A percentile compares a stretch with the other conserved stretches of the same genome.
These are phyloP conservation scores for Peronosclerospora sorghi DNA, from an alignment of 352 stramenopile genomes.

Conservation along the genomic window DNA sequence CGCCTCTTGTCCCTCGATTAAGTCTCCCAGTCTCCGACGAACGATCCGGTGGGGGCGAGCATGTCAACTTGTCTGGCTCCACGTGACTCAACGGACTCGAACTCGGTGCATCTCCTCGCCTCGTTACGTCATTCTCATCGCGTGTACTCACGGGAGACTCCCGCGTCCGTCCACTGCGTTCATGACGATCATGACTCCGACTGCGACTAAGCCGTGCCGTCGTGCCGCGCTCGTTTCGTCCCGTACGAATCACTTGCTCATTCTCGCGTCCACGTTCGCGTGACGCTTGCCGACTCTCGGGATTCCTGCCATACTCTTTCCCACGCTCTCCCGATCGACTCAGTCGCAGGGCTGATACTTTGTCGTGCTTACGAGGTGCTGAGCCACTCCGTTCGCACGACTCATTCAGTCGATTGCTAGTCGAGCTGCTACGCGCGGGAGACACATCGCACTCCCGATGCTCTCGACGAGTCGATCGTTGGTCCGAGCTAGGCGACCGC, in stretches of 20 bases:
- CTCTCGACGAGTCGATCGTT: slow-evolving; percentile 22
- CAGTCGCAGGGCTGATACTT: slow-evolving; percentile 15
- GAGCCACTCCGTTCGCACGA: slow-evolving; percentile 14
- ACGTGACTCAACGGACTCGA: slow-evolving; percentile 9
- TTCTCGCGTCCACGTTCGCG: slow-evolving; percentile 20
- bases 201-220: slow-evolving; percentile 11
- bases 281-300: slow-evolving; percentile 17
- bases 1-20: slow-evolving; percentile 10
- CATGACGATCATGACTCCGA: slow-evolving; percentile 18
- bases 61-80: slow-evolving; percentile 8
- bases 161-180: slow-evolving; percentile 13
- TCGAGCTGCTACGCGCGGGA: slow-evolving; percentile 14
- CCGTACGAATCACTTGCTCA: slow-evolving; percentile 14
- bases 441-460: slow-evolving; percentile 22
- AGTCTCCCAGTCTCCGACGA: slow-evolving; percentile 3
- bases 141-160: slow-evolving; percentile 5
- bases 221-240: slow-evolving; percentile 12
- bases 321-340: slow-evolving; percentile 30
- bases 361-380: slow-evolving; percentile 21
- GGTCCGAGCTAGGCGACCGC: slow-evolving; percentile 12
- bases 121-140: slow-evolving; percentile 9
- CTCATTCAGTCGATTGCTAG: slow-evolving; percentile 12
- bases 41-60: slow-evolving; percentile 9
- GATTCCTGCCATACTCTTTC: slow-evolving; percentile 15
- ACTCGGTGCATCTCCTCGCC: slow-evolving; percentile 5